phyloP scores from a whole-genome alignment of 2,329 filamentous ascomycete species.

The Dactylonectria estremocensis region DNA sequence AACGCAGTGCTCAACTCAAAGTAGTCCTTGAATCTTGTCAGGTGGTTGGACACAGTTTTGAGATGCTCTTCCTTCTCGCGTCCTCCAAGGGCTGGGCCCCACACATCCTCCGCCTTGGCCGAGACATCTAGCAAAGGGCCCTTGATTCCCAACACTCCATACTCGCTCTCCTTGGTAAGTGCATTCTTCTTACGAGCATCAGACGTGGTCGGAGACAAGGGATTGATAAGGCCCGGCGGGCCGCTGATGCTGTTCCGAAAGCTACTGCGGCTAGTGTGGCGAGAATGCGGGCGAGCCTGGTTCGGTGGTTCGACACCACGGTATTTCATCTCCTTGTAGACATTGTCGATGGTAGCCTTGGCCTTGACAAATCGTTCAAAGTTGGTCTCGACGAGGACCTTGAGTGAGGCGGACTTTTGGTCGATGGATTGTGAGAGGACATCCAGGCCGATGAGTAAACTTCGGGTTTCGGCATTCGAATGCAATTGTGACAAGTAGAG shows the following conservation, averaged over 20 bases:
- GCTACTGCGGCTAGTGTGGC: conserved; percentile 78
- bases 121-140: conserved; percentile 89
- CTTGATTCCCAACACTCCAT: conserved; percentile 90
- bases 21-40: conserved; percentile 85
- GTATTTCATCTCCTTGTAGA: conserved; percentile 97
- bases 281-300: conserved; percentile 68
- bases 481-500: conserved; percentile 95
- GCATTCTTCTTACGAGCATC: conserved; percentile 88
- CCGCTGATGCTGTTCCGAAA: conserved; percentile 69
- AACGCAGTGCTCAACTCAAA: conserved; percentile 86
- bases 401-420: conserved; percentile 96
- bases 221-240: conserved; percentile 55
- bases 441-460: conserved; percentile 85
- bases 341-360: conserved; percentile 98
- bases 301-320: conserved; percentile 70
- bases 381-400: conserved; percentile 96
- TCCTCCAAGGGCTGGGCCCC: conserved; percentile 93
- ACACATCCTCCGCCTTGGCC: conserved; percentile 96
- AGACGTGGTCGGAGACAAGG: conserved; percentile 55
- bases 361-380: conserved; percentile 98
- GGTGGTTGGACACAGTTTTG: conserved; percentile 80
- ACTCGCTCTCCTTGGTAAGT: conserved; percentile 92
- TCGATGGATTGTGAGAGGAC: conserved; percentile 93
- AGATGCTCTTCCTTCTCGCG: conserved; percentile 92
- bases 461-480: conserved; percentile 85